A percentile compares a stretch with the other conserved stretches of the same genome.
phyloP scores from a whole-genome alignment of 2,329 filamentous ascomycete genomes.

The Atkinsonella hypoxylon region DNA sequence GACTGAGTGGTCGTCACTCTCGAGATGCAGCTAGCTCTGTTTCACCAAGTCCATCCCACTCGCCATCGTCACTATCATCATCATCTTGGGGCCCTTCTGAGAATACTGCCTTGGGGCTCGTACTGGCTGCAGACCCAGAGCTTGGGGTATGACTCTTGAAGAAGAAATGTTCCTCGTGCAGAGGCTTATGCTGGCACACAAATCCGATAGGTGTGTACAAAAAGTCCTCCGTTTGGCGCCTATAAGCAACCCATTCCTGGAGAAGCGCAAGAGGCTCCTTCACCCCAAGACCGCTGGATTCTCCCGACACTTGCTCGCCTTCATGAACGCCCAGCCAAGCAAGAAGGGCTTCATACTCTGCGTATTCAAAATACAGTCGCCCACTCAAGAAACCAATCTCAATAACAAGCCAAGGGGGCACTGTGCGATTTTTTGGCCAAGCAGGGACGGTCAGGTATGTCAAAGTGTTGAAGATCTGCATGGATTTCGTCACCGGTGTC shows the following conservation, averaged over 20 bases:
- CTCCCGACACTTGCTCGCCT: background rate
- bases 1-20: background rate
- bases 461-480: constrained; percentile 46
- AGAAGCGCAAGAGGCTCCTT: constrained; percentile 31
- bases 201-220: constrained; percentile 47
- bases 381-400: constrained; percentile 51
- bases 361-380: constrained; percentile 44
- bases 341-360: constrained; percentile 28
- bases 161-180: constrained; percentile 36
- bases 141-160: constrained; percentile 20
- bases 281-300: background rate
- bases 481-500: constrained; percentile 45
- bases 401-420: constrained; percentile 40
- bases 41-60: background rate
- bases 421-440: constrained; percentile 24
- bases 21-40: background rate
- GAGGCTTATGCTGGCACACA: constrained; percentile 34
- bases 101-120: background rate
- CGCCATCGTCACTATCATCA: background rate
- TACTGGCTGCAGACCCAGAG: background rate
- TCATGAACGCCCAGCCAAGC: background rate
- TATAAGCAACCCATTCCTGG: constrained; percentile 41
- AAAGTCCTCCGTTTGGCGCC: constrained; percentile 43
- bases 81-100: background rate
- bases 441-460: constrained; percentile 39